These are phyloP conservation scores for Beta vulgaris DNA, from an alignment of 148 eudicot species.

Conservation along the genomic window DNA sequence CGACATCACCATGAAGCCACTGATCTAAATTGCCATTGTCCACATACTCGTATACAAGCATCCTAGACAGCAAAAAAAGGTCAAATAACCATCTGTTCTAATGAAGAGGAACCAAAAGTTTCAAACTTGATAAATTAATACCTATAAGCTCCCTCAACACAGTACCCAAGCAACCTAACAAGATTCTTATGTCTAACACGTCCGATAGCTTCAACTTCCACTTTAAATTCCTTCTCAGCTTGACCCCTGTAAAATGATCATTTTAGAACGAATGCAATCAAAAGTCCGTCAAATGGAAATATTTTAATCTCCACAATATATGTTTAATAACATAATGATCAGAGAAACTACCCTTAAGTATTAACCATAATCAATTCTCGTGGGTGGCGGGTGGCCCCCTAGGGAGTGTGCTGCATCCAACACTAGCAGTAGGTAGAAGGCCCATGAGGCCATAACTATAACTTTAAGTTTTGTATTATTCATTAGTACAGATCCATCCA, in stretches of 20 bases:
- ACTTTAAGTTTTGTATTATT: conserved; percentile 12
- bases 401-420: conserved; percentile 15
- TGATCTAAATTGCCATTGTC: conserved; percentile 90
- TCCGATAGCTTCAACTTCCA: conserved; percentile 94
- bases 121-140: conserved; percentile 25
- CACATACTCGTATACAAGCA: conserved; percentile 92
- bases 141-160: conserved; percentile 97
- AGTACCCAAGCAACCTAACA: conserved; percentile 85
- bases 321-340: conserved; percentile 5
- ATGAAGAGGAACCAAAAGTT: not conserved
- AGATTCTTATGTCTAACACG: conserved; percentile 97
- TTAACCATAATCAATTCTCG: conserved; percentile 3
- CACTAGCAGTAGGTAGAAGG: conserved; percentile 18
- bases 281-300: not conserved
- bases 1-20: conserved; percentile 95
- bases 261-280: conserved; percentile 11
- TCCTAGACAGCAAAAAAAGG: conserved; percentile 38
- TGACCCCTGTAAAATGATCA: conserved; percentile 69
- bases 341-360: not conserved
- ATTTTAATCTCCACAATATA: not conserved
- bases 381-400: conserved; percentile 20
- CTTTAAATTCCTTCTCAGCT: conserved; percentile 93
- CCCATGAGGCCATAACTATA: conserved; percentile 27
- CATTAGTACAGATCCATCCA: conserved; percentile 23
- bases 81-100: not conserved